phyloP scores from a whole-genome alignment of 306 rosid genomes.

The Prunus padus region DNA sequence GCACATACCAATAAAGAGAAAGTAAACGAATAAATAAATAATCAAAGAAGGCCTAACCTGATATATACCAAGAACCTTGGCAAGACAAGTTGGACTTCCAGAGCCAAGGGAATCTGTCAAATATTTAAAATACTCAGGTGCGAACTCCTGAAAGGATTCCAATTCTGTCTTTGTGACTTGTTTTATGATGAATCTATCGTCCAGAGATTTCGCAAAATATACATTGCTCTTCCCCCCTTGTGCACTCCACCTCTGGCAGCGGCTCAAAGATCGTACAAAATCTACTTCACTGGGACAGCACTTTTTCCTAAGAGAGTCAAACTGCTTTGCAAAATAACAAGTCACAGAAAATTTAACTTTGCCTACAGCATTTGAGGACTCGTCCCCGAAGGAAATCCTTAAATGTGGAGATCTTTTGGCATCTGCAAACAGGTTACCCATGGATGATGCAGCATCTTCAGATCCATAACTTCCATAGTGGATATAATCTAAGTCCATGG shows the following conservation, averaged over 20 bases:
- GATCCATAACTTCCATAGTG: conserved; percentile 69
- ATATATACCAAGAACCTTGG: conserved; percentile 90
- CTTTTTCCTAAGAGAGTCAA: conserved; percentile 75
- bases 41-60: conserved; percentile 53
- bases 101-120: conserved; percentile 58
- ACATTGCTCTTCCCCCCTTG: conserved; percentile 99
- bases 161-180: conserved; percentile 93
- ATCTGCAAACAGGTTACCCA: conserved; percentile 60
- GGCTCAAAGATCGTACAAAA: conserved; percentile 85
- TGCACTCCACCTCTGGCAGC: conserved; percentile 88
- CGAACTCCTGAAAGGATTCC: conserved; percentile 89
- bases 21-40: neutral
- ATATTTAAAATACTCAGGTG: conserved; percentile 82
- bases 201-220: conserved; percentile 91
- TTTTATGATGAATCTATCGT: conserved; percentile 86
- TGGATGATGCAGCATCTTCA: conserved; percentile 71
- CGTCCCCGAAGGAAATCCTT: conserved; percentile 74
- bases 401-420: conserved; percentile 70
- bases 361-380: conserved; percentile 57
- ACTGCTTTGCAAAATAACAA: conserved; percentile 87
- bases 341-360: conserved; percentile 88
- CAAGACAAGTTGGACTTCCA: conserved; percentile 97
- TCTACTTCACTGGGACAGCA: conserved; percentile 89
- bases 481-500: conserved; percentile 71
- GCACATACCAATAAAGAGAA: neutral